Conservation (phyloP, 2,329 filamentous ascomycete species). For the Cercospora berteroae region DNA sequence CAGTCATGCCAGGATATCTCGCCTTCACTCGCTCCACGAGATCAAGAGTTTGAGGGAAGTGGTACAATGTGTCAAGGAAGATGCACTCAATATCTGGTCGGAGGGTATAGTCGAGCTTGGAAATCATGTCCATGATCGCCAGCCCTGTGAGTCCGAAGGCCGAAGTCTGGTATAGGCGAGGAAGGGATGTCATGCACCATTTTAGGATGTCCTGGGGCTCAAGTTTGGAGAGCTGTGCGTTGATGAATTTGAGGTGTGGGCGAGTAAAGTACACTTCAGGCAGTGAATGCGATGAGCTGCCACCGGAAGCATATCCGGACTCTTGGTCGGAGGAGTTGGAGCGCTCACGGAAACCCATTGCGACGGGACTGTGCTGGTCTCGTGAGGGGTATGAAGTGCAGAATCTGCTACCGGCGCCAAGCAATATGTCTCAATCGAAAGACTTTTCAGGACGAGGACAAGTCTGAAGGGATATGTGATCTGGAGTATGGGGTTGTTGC, state of each 20-base stretch:
- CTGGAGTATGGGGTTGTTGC: neutral
- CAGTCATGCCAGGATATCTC: slow-evolving; percentile 72
- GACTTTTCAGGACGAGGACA: neutral
- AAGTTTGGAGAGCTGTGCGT: slow-evolving; percentile 82
- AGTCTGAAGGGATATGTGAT: neutral
- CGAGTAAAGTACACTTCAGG: slow-evolving; percentile 82
- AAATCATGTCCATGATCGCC: slow-evolving; percentile 64
- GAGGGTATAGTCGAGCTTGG: slow-evolving; percentile 65
- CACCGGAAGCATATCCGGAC: slow-evolving; percentile 76
- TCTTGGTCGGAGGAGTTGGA: slow-evolving; percentile 51
- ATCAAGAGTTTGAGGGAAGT: slow-evolving; percentile 52
- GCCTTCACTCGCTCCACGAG: slow-evolving; percentile 66
- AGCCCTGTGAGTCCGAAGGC: slow-evolving; percentile 53
- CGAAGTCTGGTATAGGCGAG: slow-evolving; percentile 50
- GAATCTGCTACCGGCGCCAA: slow-evolving; percentile 5
- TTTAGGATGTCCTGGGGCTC: slow-evolving; percentile 85
- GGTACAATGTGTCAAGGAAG: slow-evolving; percentile 56
- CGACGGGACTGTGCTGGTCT: neutral
- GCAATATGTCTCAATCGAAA: neutral
- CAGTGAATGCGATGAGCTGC: slow-evolving; percentile 61
- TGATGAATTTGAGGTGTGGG: slow-evolving; percentile 85
- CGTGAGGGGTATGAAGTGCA: slow-evolving; percentile 4
- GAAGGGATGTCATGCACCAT: slow-evolving; percentile 89
- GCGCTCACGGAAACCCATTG: slow-evolving; percentile 23
- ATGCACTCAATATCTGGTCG: slow-evolving; percentile 53